A percentile compares a stretch with the other conserved stretches of the same genome.
Evolutionary conservation across 306 rosid genomes (phyloP).

Genomic region (Lotus japonicus): DNA sequence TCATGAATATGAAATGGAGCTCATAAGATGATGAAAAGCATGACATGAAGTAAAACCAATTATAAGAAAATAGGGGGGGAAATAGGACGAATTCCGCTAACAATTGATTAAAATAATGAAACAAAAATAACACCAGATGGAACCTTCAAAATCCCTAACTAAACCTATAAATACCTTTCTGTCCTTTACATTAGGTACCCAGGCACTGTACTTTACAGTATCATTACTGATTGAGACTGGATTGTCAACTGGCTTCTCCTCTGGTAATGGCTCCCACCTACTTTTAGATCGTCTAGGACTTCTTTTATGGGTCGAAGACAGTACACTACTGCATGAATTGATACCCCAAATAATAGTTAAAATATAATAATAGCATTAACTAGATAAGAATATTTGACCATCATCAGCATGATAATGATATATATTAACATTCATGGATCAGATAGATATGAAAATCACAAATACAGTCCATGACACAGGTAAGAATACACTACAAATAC

Average conservation of each 20-base stretch:
- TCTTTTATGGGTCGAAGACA: constrained; percentile 41
- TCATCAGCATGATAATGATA: not conserved
- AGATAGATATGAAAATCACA: not conserved
- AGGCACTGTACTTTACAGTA: constrained; percentile 45
- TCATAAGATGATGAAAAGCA: not conserved
- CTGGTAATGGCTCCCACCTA: constrained; percentile 96
- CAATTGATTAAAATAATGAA: not conserved
- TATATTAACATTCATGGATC: not conserved
- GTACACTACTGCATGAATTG: constrained; percentile 42
- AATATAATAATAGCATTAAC: not conserved
- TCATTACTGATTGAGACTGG: constrained; percentile 34
- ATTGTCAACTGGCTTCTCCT: constrained; percentile 60
- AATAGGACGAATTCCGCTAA: not conserved
- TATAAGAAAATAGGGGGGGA: not conserved
- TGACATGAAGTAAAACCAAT: not conserved
- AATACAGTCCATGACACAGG: not conserved
- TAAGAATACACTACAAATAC: not conserved
- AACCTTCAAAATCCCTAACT: not conserved
- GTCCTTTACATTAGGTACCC: constrained; percentile 59
- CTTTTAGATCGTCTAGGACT: constrained; percentile 89
- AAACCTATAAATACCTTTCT: constrained; percentile 53
- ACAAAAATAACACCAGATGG: not conserved
- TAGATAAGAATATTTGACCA: not conserved
- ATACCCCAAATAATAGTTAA: not conserved
- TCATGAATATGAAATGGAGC: not conserved